These are phyloP conservation scores for Pseudocercospora musae DNA, from an alignment of 2,329 filamentous ascomycete genomes.

Conservation along the genomic window DNA sequence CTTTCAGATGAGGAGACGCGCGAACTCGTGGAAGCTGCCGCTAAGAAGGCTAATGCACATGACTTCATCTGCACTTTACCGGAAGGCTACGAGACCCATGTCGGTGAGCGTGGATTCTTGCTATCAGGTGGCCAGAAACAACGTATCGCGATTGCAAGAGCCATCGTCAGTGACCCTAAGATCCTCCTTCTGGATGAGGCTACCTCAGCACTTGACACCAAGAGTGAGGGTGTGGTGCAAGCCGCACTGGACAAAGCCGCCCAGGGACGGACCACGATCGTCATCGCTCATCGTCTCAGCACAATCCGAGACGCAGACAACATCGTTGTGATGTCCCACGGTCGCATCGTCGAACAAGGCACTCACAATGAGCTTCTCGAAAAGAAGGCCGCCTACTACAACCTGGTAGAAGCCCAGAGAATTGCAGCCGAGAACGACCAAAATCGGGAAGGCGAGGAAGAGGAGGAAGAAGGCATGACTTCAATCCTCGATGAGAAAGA, in stretches of 20 bases:
- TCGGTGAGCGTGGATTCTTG: conserved; percentile 91
- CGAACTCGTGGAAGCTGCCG: conserved; percentile 73
- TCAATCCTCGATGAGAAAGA: conserved; percentile 29
- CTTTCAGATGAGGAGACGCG: conserved; percentile 64
- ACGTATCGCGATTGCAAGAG: conserved; percentile 89
- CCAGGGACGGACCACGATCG: conserved; percentile 85
- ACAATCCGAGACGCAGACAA: conserved; percentile 94
- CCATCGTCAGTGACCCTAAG: conserved; percentile 86
- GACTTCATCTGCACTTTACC: conserved; percentile 82
- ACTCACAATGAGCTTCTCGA: conserved; percentile 77
- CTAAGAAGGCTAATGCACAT: conserved; percentile 88
- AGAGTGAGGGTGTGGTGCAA: conserved; percentile 91
- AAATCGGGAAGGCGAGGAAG: conserved; percentile 49
- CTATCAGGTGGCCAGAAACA: conserved; percentile 92
- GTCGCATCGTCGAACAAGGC: conserved; percentile 87
- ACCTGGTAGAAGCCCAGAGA: conserved; percentile 82
- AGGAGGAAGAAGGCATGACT: conserved; percentile 28
- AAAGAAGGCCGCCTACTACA: conserved; percentile 70
- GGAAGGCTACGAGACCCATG: conserved; percentile 87
- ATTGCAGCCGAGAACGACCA: conserved; percentile 63
- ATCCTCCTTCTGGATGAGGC: conserved; percentile 92
- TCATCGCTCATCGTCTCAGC: conserved; percentile 90
- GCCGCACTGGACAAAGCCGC: conserved; percentile 84
- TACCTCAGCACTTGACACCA: conserved; percentile 88
- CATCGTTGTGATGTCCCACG: conserved; percentile 87